Conservation (phyloP, 225 moss, liverwort and hornwort genomes). For the Anthoceros angustus region DNA sequence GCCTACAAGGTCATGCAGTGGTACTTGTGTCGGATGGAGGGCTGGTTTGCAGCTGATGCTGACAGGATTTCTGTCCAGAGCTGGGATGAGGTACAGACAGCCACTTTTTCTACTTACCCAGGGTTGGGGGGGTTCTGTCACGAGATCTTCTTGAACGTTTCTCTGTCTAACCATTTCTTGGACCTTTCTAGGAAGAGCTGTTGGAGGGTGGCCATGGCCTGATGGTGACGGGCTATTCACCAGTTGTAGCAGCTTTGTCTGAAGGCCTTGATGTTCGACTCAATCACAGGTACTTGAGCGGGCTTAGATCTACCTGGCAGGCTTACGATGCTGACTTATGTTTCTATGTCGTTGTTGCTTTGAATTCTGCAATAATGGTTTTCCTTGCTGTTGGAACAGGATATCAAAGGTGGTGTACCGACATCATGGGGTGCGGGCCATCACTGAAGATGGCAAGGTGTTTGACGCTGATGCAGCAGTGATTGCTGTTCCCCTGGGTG, state of each 20-base stretch:
- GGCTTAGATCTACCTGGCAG: neutral
- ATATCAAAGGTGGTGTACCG: slow-evolving; percentile 53
- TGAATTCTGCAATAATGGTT: neutral
- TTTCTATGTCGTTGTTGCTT: neutral
- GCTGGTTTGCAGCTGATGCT: slow-evolving; percentile 96
- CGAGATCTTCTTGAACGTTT: neutral
- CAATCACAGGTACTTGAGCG: slow-evolving; percentile 38
- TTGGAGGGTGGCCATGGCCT: slow-evolving; percentile 94
- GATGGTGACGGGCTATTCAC: slow-evolving; percentile 84
- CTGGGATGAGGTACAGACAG: slow-evolving; percentile 74
- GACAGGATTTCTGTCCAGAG: slow-evolving; percentile 90
- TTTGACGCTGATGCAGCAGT: slow-evolving; percentile 89
- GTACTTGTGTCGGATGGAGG: slow-evolving; percentile 98
- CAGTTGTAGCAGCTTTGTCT: slow-evolving; percentile 63
- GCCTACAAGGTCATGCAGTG: slow-evolving; percentile 87
- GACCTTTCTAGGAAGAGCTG: slow-evolving; percentile 61
- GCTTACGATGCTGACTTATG: neutral
- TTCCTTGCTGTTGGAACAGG: slow-evolving; percentile 20
- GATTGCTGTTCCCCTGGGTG: slow-evolving; percentile 81
- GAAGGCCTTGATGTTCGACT: slow-evolving; percentile 82
- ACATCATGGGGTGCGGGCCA: slow-evolving; percentile 50
- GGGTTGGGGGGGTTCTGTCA: neutral
- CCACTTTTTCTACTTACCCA: neutral
- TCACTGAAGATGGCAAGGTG: slow-evolving; percentile 57
- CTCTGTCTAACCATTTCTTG: neutral